Conservation (phyloP, 1,284 basidiomycete species). For the Phlebopus sp. region DNA sequence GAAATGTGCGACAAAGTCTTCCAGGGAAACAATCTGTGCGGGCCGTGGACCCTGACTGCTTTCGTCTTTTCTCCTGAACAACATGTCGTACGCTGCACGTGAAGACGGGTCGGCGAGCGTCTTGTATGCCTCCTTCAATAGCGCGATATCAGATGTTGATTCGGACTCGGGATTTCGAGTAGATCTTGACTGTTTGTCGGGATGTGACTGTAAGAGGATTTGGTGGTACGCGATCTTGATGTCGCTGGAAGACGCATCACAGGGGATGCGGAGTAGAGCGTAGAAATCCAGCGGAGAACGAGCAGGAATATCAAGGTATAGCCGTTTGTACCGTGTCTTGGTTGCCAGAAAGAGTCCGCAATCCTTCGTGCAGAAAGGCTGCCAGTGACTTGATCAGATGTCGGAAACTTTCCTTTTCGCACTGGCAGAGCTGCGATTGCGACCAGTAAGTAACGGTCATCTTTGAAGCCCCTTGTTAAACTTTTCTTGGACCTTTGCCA, state of each 20-base stretch:
- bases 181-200: slow-evolving; percentile 53
- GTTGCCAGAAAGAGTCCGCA: no score
- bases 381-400: no score
- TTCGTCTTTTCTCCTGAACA: slow-evolving; percentile 7
- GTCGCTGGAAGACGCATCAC: slow-evolving; percentile 41
- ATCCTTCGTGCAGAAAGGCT: no score
- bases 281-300: slow-evolving; percentile 44
- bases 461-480: no score
- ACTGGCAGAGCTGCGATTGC: no score
- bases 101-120: slow-evolving; percentile 41
- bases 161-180: slow-evolving; percentile 1
- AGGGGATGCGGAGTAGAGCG: slow-evolving; percentile 41
- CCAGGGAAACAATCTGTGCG: slow-evolving; percentile 72
- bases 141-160: slow-evolving; percentile 49
- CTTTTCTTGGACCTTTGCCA: no score
- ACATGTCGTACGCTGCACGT: slow-evolving; percentile 50
- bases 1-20: slow-evolving; percentile 58
- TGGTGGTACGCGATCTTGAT: slow-evolving; percentile 72
- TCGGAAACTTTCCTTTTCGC: no score
- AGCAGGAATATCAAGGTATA: no score
- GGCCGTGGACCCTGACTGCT: slow-evolving; percentile 49
- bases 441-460: no score
- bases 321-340: no score
- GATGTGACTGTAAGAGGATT: slow-evolving; percentile 60
- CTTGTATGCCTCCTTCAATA: slow-evolving; percentile 60